Base-by-base conservation (phyloP, 176 grass and related monocot genomes). In the Luzula sylvatica region DNA sequence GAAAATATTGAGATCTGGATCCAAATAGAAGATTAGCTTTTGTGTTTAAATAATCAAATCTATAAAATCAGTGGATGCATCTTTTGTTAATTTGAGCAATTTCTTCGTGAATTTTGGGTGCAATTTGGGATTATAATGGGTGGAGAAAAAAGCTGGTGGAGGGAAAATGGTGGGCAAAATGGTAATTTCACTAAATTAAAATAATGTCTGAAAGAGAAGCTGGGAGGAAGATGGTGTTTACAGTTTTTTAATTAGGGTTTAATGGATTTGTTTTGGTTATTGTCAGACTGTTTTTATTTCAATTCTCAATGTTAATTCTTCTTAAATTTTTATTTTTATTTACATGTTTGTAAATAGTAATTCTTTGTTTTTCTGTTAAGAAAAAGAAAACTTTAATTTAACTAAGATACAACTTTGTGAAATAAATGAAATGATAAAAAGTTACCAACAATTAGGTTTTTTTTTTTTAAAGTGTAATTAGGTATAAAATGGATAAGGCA, bases 1-100 rank as follows among this genome's bases (percentile, higher is more conserved):
- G 75, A 79, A 82, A 65, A 61, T 14, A 64, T 77, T 52, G 77
- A 96, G 90, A 96, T 96, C 84, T 96, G 80, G 90, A 88, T 96
- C 90, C 67, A 52, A 73, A 71, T 58, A 70, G 23, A 42, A 57
- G 50, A 20, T 42, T 65, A 69, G 27, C 53, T 65, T 58, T 27
- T 86, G 78, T 71, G 49, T 15, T 50, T 46, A 67, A 66, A 65
- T 71, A 82, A 70, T 74, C 46, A 73, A 68, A 54, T 14, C n/a
- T n/a, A n/a, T n/a, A n/a, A n/a, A 60, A 66, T 72, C 52, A 54
- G 63, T 58, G 52, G 52, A 42, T 53, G 63, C 23, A 61, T 23
- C 55, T 67, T 58, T 61, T 23, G 26, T n/a, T 11, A 42, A 41
- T 25, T 25, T 54, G 39, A 65, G 45, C 29, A 35, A 51, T 58